These are phyloP conservation scores for Apiotrichum siamense DNA, from an alignment of 1,284 basidiomycete species.

Conservation along the genomic window DNA sequence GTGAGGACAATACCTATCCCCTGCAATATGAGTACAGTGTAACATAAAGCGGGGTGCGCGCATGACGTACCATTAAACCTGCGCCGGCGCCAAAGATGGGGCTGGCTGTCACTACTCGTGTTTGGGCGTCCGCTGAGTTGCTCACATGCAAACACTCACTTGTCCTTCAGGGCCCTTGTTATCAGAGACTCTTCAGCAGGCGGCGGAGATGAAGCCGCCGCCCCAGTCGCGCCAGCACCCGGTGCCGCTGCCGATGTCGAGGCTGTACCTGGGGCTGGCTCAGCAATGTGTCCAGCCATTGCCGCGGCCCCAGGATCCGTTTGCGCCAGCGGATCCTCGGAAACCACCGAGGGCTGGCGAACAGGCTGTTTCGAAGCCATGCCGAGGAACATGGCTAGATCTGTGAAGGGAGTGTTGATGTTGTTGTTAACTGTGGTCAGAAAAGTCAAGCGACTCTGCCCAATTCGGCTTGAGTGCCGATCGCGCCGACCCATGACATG, in stretches of 20 bases:
- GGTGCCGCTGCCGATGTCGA: background rate
- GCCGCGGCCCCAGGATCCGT: background rate
- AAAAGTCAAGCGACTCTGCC: too few species aligned
- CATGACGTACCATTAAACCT: slow-evolving; percentile 75
- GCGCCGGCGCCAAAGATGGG: slow-evolving; percentile 95
- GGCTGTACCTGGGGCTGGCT: background rate
- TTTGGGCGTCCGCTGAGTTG: too few species aligned
- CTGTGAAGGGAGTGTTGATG: background rate
- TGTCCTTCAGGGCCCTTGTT: slow-evolving; percentile 36
- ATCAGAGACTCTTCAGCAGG: slow-evolving; percentile 10
- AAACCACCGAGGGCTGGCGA: too few species aligned
- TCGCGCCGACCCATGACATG: too few species aligned
- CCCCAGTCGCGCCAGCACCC: background rate
- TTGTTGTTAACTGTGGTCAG: too few species aligned
- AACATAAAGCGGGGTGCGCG: too few species aligned
- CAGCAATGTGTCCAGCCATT: slow-evolving; percentile 1
- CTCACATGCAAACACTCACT: slow-evolving; percentile 21
- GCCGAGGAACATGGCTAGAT: background rate
- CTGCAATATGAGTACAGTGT: slow-evolving; percentile 47
- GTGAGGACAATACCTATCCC: slow-evolving; percentile 78
- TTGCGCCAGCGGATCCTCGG: background rate
- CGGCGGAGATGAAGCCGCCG: background rate
- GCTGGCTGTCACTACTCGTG: slow-evolving; percentile 55
- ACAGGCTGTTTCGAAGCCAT: background rate
- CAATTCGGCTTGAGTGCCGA: too few species aligned